Percentiles rank a stretch among this genome's conserved stretches.
phyloP scores from a whole-genome alignment of 2,329 filamentous ascomycete genomes.

The Epichloe baconii region DNA sequence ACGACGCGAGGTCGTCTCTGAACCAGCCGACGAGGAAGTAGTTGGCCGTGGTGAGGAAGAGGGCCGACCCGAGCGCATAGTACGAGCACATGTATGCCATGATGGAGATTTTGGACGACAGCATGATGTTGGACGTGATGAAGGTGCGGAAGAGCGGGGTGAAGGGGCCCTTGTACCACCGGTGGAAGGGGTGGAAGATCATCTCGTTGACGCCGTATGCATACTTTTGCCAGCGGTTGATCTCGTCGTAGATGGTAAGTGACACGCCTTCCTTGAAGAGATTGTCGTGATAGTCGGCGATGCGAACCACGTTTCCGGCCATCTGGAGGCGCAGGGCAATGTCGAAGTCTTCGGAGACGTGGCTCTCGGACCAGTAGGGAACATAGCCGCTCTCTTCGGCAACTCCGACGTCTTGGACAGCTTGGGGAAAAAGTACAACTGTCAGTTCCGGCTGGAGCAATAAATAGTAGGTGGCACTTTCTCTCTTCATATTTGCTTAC shows the following conservation, averaged over 20 bases:
- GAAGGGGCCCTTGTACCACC: conserved; percentile 52
- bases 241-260: conserved; percentile 59
- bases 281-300: conserved; percentile 54
- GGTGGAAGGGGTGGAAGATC: conserved; percentile 52
- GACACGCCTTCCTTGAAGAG: conserved; percentile 66
- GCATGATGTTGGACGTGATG: conserved; percentile 44
- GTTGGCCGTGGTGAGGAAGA: conserved; percentile 54
- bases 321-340: conserved; percentile 61
- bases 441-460: not conserved
- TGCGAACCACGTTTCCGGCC: conserved; percentile 52
- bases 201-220: conserved; percentile 60
- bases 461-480: not conserved
- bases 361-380: conserved; percentile 62
- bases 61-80: conserved; percentile 55
- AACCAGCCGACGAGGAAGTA: conserved; percentile 63
- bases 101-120: conserved; percentile 58
- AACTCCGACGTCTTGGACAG: conserved; percentile 22
- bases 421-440: conserved; percentile 4
- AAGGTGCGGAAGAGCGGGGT: conserved; percentile 51
- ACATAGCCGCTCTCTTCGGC: conserved; percentile 34
- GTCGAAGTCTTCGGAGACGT: conserved; percentile 69
- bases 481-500: not conserved
- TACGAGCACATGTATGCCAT: conserved; percentile 60
- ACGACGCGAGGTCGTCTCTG: conserved; percentile 52
- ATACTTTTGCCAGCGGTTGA: conserved; percentile 62